Percentiles rank a stretch among this genome's conserved stretches.
These are phyloP conservation scores for Nicotiana sylvestris DNA, from an alignment of 257 asterid species.

Conservation along the genomic window DNA sequence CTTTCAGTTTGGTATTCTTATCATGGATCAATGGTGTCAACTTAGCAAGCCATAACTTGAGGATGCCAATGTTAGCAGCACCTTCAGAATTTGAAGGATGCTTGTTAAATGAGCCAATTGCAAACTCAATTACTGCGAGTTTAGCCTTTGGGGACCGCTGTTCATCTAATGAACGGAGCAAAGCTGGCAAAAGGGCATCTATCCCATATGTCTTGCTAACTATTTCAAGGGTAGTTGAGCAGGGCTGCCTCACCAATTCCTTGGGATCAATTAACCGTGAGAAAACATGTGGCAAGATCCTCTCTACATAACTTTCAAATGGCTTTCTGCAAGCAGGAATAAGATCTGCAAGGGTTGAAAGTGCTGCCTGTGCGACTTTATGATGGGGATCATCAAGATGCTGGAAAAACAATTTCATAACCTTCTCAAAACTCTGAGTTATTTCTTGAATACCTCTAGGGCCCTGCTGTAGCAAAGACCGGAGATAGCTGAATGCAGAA, in stretches of 20 bases:
- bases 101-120: slow-evolving; percentile 89
- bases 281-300: slow-evolving; percentile 95
- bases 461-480: slow-evolving; percentile 80
- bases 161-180: slow-evolving; percentile 93
- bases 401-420: slow-evolving; percentile 96
- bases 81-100: slow-evolving; percentile 76
- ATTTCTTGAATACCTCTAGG: slow-evolving; percentile 92
- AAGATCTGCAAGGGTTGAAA: slow-evolving; percentile 92
- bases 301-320: slow-evolving; percentile 94
- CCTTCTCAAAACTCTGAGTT: slow-evolving; percentile 91
- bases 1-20: slow-evolving; percentile 89
- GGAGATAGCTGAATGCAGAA: slow-evolving; percentile 80
- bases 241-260: slow-evolving; percentile 93
- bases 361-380: slow-evolving; percentile 99
- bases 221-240: slow-evolving; percentile 82
- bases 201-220: slow-evolving; percentile 88
- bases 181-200: slow-evolving; percentile 93
- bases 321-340: slow-evolving; percentile 94
- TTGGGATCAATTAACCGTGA: slow-evolving; percentile 97
- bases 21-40: slow-evolving; percentile 80
- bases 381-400: slow-evolving; percentile 99
- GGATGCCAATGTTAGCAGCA: slow-evolving; percentile 75
- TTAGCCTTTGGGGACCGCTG: slow-evolving; percentile 99
- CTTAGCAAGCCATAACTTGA: slow-evolving; percentile 94
- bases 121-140: slow-evolving; percentile 95